Base-by-base conservation (phyloP, 163 green algal species). In the Coccomyxa subellipsoidea region DNA sequence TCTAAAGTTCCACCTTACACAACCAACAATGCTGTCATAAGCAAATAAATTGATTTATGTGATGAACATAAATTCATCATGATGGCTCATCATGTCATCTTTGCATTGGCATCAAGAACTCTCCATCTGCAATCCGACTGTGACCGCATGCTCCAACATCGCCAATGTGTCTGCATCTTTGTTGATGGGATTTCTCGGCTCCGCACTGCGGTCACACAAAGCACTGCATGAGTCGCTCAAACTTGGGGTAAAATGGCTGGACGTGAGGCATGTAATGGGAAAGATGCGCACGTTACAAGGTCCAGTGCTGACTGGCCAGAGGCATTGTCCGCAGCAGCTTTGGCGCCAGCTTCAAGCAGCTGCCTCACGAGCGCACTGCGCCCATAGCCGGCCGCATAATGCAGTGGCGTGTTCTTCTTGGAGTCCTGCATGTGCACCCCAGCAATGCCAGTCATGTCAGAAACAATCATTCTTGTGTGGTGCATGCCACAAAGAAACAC, bases 331-430 rank as follows among this genome's bases (percentile, higher is more conserved):
- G 40, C 40, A 27, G 23, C 27, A 35, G 31, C 70, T 15, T 80
- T 70, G 23, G 80, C 78, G 0, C 84, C 84, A 78, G 80, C 78
- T 37, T 84, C 78, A 34, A 88, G n/a, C 53, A 88, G 72, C 7
- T 27, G 71, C 37, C 73, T 47, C 2, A 82, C 77, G 78, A 82
- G 81, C 47, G 79, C 40, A 8, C 69, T 54, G 6, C 84, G n/a
- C n/a, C 70, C 84, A 66, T 88, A 88, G 29, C 94, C 94, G 32
- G 93, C 94, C 15, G 94, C 94, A 83, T 96, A 97, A 85, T 97
- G 93, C 84, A 97, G 79, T 2, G 92, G 82, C 39, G 92, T 96
- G 87, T 97, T 97, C 38, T 87, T 88, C 69, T 89, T 84, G 70
- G 71, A 80, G 72, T 98, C 94, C 3, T 39, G 80, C 36, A 23